Conservation (phyloP, 2,329 filamentous ascomycete species). For the Colletotrichum navitas region DNA sequence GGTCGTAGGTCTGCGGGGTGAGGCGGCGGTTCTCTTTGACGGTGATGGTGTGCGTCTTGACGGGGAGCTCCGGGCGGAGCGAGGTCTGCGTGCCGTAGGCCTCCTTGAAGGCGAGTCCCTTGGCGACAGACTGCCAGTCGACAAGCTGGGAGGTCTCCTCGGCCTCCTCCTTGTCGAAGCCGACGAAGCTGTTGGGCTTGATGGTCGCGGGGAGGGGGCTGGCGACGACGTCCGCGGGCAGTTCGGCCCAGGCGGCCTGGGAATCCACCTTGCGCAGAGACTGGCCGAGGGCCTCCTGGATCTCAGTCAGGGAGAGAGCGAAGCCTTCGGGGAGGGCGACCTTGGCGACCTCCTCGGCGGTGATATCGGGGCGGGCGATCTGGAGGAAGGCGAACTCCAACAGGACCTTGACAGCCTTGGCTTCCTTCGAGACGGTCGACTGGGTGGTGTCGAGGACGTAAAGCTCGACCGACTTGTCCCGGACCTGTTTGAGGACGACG, state of each 20-base stretch:
- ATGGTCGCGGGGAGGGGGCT: slow-evolving; percentile 72
- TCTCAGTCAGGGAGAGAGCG: slow-evolving; percentile 63
- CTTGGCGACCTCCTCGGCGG: slow-evolving; percentile 74
- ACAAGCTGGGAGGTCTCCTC: slow-evolving; percentile 76
- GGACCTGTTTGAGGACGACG: slow-evolving; percentile 77
- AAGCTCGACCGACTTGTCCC: slow-evolving; percentile 77
- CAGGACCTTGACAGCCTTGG: slow-evolving; percentile 73
- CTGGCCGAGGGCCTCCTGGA: slow-evolving; percentile 75
- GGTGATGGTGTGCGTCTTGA: slow-evolving; percentile 87
- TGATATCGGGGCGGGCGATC: slow-evolving; percentile 76
- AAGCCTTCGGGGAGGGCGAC: slow-evolving; percentile 70
- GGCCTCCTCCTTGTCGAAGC: slow-evolving; percentile 80
- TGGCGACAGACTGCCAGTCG: slow-evolving; percentile 87
- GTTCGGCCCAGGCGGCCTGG: slow-evolving; percentile 83
- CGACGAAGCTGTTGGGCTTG: slow-evolving; percentile 83
- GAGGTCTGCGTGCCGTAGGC: slow-evolving; percentile 81
- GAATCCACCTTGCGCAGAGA: slow-evolving; percentile 80
- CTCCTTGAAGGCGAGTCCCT: slow-evolving; percentile 93
- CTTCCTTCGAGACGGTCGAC: slow-evolving; percentile 75
- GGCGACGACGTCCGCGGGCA: slow-evolving; percentile 68
- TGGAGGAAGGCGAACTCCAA: slow-evolving; percentile 87
- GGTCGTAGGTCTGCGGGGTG: slow-evolving; percentile 89
- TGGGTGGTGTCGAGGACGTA: slow-evolving; percentile 80
- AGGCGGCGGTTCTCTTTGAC: slow-evolving; percentile 97
- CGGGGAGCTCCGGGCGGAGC: slow-evolving; percentile 86